Conservation (phyloP, 106 monocot species). For the Dioscorea alata region DNA sequence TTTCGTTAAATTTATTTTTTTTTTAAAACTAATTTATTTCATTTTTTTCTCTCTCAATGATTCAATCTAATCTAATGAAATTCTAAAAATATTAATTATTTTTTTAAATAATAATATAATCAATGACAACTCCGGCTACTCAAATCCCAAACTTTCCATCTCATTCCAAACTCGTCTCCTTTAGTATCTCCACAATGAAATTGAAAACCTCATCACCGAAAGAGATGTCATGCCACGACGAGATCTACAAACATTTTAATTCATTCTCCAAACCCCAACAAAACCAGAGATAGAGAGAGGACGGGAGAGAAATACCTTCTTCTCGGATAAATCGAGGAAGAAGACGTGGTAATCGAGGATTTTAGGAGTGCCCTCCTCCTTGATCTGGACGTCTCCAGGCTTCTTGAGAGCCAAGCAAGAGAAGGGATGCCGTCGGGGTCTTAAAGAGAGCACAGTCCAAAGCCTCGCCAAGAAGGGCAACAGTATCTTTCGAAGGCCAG, state of each 20-base stretch:
- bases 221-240: constrained; percentile 94
- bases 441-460: not conserved
- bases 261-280: not conserved
- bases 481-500: too few species aligned
- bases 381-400: constrained; percentile 23
- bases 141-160: too few species aligned
- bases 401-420: constrained; percentile 38
- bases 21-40: too few species aligned
- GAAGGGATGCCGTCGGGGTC: constrained; percentile 1
- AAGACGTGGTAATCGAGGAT: constrained; percentile 92
- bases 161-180: constrained; percentile 78
- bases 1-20: too few species aligned
- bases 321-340: constrained; percentile 63
- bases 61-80: too few species aligned
- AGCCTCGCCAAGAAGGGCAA: not conserved
- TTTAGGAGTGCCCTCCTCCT: constrained; percentile 73
- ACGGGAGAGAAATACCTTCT: constrained; percentile 31
- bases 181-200: constrained; percentile 92
- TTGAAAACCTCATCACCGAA: constrained; percentile 82
- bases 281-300: not conserved
- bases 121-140: too few species aligned
- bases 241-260: constrained; percentile 20
- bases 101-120: too few species aligned
- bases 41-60: too few species aligned
- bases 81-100: too few species aligned